Conservation (phyloP, 2,329 filamentous ascomycete genomes). For the Hirsutella minnesotensis region DNA sequence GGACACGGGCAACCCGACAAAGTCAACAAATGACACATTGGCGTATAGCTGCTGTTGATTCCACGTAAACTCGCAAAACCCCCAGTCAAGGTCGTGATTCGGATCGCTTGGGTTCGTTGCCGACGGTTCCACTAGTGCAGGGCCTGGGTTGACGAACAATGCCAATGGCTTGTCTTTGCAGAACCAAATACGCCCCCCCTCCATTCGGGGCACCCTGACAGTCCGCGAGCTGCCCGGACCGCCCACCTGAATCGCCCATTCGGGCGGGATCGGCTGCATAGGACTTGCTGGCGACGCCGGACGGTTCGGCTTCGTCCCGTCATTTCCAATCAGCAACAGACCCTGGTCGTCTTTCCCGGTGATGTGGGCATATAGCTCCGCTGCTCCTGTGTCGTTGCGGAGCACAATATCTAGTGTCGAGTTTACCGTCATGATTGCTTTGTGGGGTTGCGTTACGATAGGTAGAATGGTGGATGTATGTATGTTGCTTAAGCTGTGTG, state of each 20-base stretch:
- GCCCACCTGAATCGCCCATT: constrained; percentile 54
- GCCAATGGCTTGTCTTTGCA: constrained; percentile 46
- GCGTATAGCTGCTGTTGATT: constrained; percentile 49
- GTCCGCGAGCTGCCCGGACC: constrained; percentile 44
- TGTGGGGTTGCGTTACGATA: too few relatives aligned
- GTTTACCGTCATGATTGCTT: background rate
- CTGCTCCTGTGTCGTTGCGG: constrained; percentile 51
- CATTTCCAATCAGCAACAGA: constrained; percentile 50
- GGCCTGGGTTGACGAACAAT: constrained; percentile 60
- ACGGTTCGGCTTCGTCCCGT: constrained; percentile 54
- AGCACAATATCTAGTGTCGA: constrained; percentile 44
- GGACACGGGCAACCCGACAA: constrained; percentile 54
- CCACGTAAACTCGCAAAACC: constrained; percentile 59
- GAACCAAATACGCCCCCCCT: constrained; percentile 64
- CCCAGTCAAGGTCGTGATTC: constrained; percentile 52
- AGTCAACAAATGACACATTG: constrained; percentile 67
- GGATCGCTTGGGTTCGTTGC: constrained; percentile 53
- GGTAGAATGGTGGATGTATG: too few relatives aligned
- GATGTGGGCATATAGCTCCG: constrained; percentile 52
- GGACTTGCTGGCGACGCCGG: constrained; percentile 44
- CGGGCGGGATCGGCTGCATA: constrained; percentile 36
- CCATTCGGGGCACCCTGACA: constrained; percentile 57
- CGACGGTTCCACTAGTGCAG: constrained; percentile 63
- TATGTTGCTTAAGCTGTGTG: too few relatives aligned
- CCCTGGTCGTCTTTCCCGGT: constrained; percentile 50